phyloP scores from a whole-genome alignment of 345 rosid genomes.

The Dipteronia dyeriana region DNA sequence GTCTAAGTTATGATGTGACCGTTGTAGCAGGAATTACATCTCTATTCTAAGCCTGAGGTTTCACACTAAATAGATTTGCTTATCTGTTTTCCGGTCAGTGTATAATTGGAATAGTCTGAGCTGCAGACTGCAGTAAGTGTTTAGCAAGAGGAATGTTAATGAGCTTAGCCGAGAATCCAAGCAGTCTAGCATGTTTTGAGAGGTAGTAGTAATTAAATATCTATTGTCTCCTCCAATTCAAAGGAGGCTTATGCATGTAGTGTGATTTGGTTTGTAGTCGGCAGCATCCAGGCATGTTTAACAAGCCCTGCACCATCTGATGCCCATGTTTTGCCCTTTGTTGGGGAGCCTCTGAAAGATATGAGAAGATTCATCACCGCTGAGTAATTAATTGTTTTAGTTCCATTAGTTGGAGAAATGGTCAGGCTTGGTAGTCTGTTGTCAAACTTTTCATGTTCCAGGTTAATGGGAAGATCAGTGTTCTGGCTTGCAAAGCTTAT shows the following conservation, averaged over 20 bases:
- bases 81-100: neutral
- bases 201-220: no score
- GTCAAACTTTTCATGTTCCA: neutral
- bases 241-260: neutral
- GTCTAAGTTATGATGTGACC: neutral
- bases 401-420: neutral
- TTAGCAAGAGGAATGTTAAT: no score
- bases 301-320: no score
- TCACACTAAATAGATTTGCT: neutral
- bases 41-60: neutral
- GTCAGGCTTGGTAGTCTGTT: neutral
- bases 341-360: no score
- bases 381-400: neutral
- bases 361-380: no score
- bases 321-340: no score
- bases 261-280: neutral
- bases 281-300: neutral
- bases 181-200: neutral
- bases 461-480: neutral
- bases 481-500: neutral
- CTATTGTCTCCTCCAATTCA: neutral
- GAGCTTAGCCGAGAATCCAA: neutral
- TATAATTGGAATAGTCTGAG: neutral
- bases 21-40: neutral
- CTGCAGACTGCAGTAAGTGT: no score